These are phyloP conservation scores for Quercus glauca DNA, from an alignment of 306 rosid genomes.

Conservation along the genomic window DNA sequence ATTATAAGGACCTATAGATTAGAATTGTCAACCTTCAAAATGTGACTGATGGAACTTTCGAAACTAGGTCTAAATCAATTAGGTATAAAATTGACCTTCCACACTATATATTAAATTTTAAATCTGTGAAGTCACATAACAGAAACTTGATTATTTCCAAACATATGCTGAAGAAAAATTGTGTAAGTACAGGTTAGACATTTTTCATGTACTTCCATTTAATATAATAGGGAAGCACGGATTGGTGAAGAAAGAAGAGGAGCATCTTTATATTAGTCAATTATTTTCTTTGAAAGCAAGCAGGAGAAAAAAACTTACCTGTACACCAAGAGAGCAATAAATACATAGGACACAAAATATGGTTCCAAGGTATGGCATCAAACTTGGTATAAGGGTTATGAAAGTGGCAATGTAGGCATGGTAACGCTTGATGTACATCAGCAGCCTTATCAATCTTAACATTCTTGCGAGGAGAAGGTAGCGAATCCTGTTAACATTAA, in stretches of 20 bases:
- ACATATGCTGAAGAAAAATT: background rate
- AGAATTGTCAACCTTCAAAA: background rate
- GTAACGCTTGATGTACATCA: slow-evolving; percentile 75
- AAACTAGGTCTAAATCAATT: background rate
- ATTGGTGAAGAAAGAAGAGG: background rate
- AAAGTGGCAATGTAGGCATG: slow-evolving; percentile 91
- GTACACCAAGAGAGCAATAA: slow-evolving; percentile 86
- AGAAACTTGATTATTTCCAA: background rate
- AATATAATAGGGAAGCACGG: background rate
- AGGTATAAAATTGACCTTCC: background rate
- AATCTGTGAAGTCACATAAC: background rate
- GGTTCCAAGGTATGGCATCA: slow-evolving; percentile 97
- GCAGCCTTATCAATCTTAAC: slow-evolving; percentile 85
- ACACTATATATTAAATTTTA: background rate
- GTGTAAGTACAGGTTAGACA: background rate
- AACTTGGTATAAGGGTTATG: slow-evolving; percentile 87
- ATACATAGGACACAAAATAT: slow-evolving; percentile 77
- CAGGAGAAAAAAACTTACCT: slow-evolving; percentile 51
- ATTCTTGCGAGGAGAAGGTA: slow-evolving; percentile 94
- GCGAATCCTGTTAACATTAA: slow-evolving; percentile 72
- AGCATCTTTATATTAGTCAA: slow-evolving; percentile 15
- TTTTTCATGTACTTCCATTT: background rate
- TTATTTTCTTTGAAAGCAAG: slow-evolving; percentile 9
- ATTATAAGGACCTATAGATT: too few species aligned
- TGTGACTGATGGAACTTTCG: background rate